phyloP scores from a whole-genome alignment of 345 rosid genomes.

The Reutealis trisperma region DNA sequence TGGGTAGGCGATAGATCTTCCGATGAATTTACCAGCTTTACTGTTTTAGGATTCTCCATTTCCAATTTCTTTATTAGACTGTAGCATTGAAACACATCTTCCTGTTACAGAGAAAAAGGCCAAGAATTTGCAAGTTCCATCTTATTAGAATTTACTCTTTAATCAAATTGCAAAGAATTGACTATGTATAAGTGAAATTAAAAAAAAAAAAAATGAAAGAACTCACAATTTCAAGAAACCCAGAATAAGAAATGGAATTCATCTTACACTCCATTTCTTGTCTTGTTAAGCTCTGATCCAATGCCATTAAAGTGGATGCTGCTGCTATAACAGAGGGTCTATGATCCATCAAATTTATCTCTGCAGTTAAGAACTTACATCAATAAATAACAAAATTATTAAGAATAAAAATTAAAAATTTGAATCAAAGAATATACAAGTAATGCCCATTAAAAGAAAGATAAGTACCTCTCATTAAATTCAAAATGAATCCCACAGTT shows the following conservation, averaged over 20 bases:
- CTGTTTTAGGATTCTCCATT: slow-evolving; percentile 16
- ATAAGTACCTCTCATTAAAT: slow-evolving; percentile 39
- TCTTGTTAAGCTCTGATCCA: slow-evolving; percentile 41
- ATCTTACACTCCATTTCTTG: slow-evolving; percentile 39
- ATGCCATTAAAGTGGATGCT: slow-evolving; percentile 49
- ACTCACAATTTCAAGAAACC: slow-evolving; percentile 58
- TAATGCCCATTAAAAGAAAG: background rate
- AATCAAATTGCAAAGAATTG: background rate
- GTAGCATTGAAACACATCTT: slow-evolving; percentile 51
- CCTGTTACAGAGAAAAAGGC: slow-evolving; percentile 41
- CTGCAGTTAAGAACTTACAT: slow-evolving; percentile 28
- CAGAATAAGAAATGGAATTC: slow-evolving; percentile 30
- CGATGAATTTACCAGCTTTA: slow-evolving; percentile 16
- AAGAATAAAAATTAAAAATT: background rate
- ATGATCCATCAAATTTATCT: slow-evolving; percentile 39
- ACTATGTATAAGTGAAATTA: background rate
- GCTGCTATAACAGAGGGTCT: slow-evolving; percentile 59
- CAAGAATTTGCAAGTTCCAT: background rate
- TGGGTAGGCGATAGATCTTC: slow-evolving; percentile 16
- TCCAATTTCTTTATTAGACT: slow-evolving; percentile 40
- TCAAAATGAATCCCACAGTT: slow-evolving; percentile 31
- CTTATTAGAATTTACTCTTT: background rate
- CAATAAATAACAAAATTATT: background rate
- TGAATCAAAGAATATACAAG: background rate
- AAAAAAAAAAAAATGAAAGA: background rate